These are phyloP conservation scores for Yamadazyma diddensiae DNA, from an alignment of 1,139 yeast genomes.

Conservation along the genomic window DNA sequence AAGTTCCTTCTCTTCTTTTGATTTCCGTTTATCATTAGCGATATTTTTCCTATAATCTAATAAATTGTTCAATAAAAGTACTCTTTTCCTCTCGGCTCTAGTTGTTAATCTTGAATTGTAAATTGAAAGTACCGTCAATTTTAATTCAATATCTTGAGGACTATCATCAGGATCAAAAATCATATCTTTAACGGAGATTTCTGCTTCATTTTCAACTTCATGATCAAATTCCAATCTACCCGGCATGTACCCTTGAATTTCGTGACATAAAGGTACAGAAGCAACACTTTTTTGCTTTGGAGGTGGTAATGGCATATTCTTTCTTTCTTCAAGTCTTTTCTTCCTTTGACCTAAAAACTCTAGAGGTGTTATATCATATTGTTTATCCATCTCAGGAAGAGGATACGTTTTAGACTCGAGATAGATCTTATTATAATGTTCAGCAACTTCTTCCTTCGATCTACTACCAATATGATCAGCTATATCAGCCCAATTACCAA, in stretches of 20 bases:
- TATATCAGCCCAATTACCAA: conserved; percentile 97
- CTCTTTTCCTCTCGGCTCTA: conserved; percentile 88
- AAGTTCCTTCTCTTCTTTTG: conserved; percentile 87
- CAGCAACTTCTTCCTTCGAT: conserved; percentile 84
- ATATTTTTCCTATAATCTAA: conserved; percentile 83
- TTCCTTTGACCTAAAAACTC: conserved; percentile 70
- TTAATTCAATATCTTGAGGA: conserved; percentile 82
- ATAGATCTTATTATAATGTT: conserved; percentile 74
- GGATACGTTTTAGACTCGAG: conserved; percentile 74
- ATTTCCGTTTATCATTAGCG: conserved; percentile 71
- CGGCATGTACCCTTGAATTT: conserved; percentile 97
- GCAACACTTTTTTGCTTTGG: conserved; percentile 88
- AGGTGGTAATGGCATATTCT: conserved; percentile 63
- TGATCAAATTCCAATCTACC: conserved; percentile 95
- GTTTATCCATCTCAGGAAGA: conserved; percentile 71
- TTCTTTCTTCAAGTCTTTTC: conserved; percentile 66
- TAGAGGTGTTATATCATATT: conserved; percentile 63
- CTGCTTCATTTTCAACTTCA: conserved; percentile 97
- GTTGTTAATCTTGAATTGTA: conserved; percentile 86
- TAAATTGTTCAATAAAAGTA: conserved; percentile 70
- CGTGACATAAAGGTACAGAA: conserved; percentile 94
- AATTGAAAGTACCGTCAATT: conserved; percentile 81
- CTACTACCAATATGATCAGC: conserved; percentile 94
- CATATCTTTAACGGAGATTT: conserved; percentile 90
- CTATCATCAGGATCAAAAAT: conserved; percentile 91